A percentile compares a stretch with the other conserved stretches of the same genome.
Evolutionary conservation across 345 rosid species (phyloP).

Genomic region (Adansonia digitata): DNA sequence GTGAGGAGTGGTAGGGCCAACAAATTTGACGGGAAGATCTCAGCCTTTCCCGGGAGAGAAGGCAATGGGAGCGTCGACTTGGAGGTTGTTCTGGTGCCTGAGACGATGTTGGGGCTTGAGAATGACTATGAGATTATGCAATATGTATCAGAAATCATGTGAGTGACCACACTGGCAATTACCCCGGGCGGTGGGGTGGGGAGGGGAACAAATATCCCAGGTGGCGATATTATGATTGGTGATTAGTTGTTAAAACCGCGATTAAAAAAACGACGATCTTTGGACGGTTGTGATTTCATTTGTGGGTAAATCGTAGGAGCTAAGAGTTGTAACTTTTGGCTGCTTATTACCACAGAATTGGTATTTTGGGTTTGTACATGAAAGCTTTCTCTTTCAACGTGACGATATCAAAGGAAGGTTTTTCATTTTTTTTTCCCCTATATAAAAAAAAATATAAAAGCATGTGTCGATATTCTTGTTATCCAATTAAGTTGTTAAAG

Average conservation of each 20-base stretch:
- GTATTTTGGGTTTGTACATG: neutral
- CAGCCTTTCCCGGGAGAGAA: constrained; percentile 82
- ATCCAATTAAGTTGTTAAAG: neutral
- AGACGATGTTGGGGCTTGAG: constrained; percentile 60
- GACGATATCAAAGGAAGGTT: neutral
- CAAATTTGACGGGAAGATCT: constrained; percentile 91
- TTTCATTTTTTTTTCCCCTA: neutral
- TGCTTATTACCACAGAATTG: neutral
- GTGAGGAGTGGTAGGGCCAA: constrained; percentile 90
- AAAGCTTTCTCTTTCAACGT: constrained; percentile 7
- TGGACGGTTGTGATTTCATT: constrained; percentile 3
- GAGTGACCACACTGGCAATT: neutral
- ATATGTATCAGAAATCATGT: constrained; percentile 41
- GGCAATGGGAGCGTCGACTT: constrained; percentile 82
- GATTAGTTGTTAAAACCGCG: neutral
- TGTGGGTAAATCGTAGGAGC: neutral
- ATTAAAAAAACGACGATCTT: neutral
- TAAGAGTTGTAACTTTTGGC: neutral
- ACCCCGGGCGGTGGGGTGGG: no score
- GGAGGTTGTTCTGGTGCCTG: constrained; percentile 82
- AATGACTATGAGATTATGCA: constrained; percentile 80
- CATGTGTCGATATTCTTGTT: neutral
- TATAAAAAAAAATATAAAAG: neutral
- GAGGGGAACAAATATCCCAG: neutral
- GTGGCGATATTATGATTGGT: neutral